These are phyloP conservation scores for Ensete ventricosum DNA, from an alignment of 176 grass and related monocot genomes.

Conservation along the genomic window DNA sequence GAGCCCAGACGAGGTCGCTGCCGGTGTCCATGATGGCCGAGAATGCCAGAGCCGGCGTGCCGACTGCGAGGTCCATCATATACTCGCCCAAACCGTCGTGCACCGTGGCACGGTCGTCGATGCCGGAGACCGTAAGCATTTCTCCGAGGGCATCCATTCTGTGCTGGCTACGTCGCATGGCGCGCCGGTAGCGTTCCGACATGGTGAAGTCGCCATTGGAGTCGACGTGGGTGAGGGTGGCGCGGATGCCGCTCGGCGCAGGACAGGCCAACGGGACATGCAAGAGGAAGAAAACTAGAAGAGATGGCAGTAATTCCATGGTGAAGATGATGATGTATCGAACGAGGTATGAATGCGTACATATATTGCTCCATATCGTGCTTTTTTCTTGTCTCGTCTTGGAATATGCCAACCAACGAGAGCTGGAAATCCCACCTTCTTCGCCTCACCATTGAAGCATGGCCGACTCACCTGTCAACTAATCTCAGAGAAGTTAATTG, in stretches of 20 bases:
- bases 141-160: not conserved
- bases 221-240: not conserved
- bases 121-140: no score
- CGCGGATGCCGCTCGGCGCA: not conserved
- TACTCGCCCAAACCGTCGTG: constrained; percentile 22
- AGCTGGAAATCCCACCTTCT: no score
- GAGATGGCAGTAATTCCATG: not conserved
- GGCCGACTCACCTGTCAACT: no score
- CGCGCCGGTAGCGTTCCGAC: not conserved
- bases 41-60: constrained; percentile 43
- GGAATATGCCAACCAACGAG: no score
- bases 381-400: no score
- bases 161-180: not conserved
- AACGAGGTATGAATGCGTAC: no score
- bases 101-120: not conserved
- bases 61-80: constrained; percentile 55
- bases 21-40: constrained; percentile 49
- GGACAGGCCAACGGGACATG: not conserved
- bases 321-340: not conserved
- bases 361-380: no score
- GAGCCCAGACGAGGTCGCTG: constrained; percentile 68
- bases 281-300: not conserved
- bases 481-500: no score
- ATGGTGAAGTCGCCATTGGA: not conserved
- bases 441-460: no score